Conservation (phyloP, 176 grass and related monocot genomes). For the Oryza punctata region DNA sequence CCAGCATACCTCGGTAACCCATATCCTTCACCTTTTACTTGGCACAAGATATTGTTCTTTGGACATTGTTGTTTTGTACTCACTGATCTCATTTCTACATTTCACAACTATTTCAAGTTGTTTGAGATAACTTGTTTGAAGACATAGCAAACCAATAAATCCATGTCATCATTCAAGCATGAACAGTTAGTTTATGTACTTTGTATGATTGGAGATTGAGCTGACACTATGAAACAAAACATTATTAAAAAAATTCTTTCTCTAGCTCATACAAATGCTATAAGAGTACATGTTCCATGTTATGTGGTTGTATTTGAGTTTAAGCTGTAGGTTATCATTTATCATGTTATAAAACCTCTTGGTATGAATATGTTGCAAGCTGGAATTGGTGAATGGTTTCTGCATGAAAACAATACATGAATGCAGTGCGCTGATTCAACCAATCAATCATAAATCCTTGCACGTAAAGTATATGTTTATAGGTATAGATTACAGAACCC, state of each 20-base stretch:
- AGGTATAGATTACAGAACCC: slow-evolving; percentile 7
- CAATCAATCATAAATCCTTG: not conserved
- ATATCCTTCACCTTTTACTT: slow-evolving; percentile 26
- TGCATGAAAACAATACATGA: not conserved
- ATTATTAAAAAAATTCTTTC: not conserved
- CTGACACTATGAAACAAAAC: not conserved
- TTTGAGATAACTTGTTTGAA: slow-evolving; percentile 12
- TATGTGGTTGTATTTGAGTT: not conserved
- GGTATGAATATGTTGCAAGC: not conserved
- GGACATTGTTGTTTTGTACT: slow-evolving; percentile 19
- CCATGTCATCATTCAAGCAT: slow-evolving; percentile 3
- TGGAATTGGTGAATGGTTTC: not conserved
- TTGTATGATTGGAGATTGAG: not conserved
- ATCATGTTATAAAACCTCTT: not conserved
- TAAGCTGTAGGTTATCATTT: not conserved
- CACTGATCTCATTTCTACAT: slow-evolving; percentile 3
- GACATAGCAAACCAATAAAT: slow-evolving; percentile 16
- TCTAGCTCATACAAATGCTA: not conserved
- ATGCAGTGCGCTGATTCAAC: not conserved
- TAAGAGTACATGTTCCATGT: not conserved
- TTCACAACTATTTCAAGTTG: slow-evolving; percentile 13
- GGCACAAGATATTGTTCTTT: slow-evolving; percentile 23
- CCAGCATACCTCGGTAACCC: slow-evolving; percentile 64
- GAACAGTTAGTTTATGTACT: not conserved
- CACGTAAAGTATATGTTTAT: not conserved